Evolutionary conservation across 1,139 yeast species (phyloP).

Genomic region (Williopsis jadinii): DNA sequence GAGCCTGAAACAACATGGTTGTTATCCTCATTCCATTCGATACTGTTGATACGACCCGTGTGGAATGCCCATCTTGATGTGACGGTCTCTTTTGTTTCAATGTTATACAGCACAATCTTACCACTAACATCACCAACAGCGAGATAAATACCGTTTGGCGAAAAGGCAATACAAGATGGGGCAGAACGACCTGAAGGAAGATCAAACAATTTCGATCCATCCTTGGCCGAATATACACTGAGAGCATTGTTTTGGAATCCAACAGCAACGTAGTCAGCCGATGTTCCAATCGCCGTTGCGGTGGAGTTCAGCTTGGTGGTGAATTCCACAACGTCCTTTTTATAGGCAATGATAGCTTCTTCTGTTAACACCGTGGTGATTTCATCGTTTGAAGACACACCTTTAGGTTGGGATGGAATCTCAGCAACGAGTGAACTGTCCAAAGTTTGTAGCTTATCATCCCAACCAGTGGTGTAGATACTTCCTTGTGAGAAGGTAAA

Average conservation of each 20-base stretch:
- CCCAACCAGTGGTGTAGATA: constrained; percentile 75
- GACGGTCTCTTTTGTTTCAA: constrained; percentile 47
- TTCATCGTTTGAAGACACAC: constrained; percentile 31
- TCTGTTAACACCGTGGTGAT: constrained; percentile 31
- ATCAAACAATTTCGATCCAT: constrained; percentile 25
- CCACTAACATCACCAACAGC: constrained; percentile 90
- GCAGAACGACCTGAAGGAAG: constrained; percentile 52
- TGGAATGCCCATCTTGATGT: constrained; percentile 97
- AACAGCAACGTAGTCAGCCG: constrained; percentile 40
- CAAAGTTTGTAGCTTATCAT: constrained; percentile 58
- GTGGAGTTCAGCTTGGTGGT: constrained; percentile 25
- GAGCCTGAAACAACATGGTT: constrained; percentile 73
- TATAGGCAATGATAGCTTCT: constrained; percentile 21
- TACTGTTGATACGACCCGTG: constrained; percentile 69
- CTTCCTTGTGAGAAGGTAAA: constrained; percentile 23
- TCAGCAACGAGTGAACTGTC: constrained; percentile 23
- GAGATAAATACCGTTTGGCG: constrained; percentile 59
- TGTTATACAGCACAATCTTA: constrained; percentile 64
- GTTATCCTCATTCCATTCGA: constrained; percentile 72
- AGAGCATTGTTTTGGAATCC: constrained; percentile 36
- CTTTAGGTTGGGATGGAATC: constrained; percentile 61
- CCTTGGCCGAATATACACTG: constrained; percentile 25
- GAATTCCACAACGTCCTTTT: constrained; percentile 21
- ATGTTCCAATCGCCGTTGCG: constrained; percentile 32
- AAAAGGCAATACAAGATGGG: constrained; percentile 57